Percentiles rank a stretch among this genome's conserved stretches.
Conservation (phyloP, 1,139 yeast genomes). For the Suhomyces coccinellae region DNA sequence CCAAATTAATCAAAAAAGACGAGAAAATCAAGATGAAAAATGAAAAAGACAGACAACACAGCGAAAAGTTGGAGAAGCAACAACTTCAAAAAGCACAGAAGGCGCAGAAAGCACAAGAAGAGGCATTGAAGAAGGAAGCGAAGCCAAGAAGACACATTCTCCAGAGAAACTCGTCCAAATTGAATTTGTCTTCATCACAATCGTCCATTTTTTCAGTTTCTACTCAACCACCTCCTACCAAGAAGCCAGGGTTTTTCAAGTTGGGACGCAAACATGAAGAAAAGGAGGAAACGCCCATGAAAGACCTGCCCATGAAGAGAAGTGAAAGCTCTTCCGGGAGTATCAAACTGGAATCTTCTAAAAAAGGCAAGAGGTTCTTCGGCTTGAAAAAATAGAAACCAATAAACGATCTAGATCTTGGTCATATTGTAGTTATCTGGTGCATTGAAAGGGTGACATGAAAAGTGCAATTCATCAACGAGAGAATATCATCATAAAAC, state of each 20-base stretch:
- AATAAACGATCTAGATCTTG: too few species aligned
- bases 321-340: conserved; percentile 15
- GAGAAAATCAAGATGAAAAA: conserved; percentile 27
- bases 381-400: conserved; percentile 6
- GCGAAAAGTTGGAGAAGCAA: conserved; percentile 21
- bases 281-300: conserved; percentile 5
- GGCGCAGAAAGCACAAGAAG: conserved; percentile 3
- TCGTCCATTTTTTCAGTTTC: conserved; percentile 8
- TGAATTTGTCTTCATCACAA: conserved; percentile 16
- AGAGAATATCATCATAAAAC: too few species aligned
- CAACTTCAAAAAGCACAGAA: conserved; percentile 12
- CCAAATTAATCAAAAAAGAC: conserved; percentile 32
- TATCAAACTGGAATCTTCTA: conserved; percentile 13
- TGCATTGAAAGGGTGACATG: too few species aligned
- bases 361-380: conserved; percentile 9
- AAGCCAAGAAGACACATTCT: conserved; percentile 2
- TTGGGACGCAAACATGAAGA: conserved; percentile 20
- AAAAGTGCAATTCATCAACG: too few species aligned
- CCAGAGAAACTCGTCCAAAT: conserved; percentile 11
- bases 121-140: neutral
- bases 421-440: too few species aligned
- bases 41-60: conserved; percentile 19
- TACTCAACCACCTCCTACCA: conserved; percentile 12
- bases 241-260: conserved; percentile 28
- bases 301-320: conserved; percentile 1